Evolutionary conservation across 768 basidiomycete species (phyloP), one percentile per base, ranked within the genome.

Genomic region (Calocybe gangraenosa): DNA sequence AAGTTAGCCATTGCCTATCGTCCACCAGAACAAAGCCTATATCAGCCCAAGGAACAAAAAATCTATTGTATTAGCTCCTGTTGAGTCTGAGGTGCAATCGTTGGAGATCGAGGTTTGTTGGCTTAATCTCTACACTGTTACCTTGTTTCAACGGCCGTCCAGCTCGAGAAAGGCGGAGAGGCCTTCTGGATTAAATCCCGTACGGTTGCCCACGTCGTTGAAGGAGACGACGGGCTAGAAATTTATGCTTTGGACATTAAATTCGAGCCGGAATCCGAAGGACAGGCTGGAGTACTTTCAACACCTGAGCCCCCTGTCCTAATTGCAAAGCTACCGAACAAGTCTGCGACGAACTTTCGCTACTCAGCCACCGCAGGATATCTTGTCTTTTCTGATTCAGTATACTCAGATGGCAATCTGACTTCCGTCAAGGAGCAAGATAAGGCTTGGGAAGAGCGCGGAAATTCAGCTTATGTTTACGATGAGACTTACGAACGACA

Each of bases 371-470:
- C 65, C n/a, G 67, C 76, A 3, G 78, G 79, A 13, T 55, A 74
- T 37, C 76, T 99, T 30, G 81, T 91, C 5, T 97, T 99, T 69
- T 87, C 91, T 0, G 90, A 88, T 25, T 73, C 79, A 43, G 91
- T 95, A 3, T 85, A 88, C 58, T 65, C 77, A 2, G 87, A 94
- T 48, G 84, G 83, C 1, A 75, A 84, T 49, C 66, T 96, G 37
- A 78, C 74, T 31, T 72, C 80, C 8, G 84, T 85, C 19, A 76
- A 73, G 50, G 71, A 79, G 54, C 76, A 86, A 52, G 90, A 95
- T 58, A 69, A 82, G 51, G 74, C 69, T 33, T 87, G 82, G 71
- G 80, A 84, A 43, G 75, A 81, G 45, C 76, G 86, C 1, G 92
- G 90, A 3, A 78, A 81, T 42, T 73, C 75, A 1, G 92, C 88